A percentile compares a stretch with the other conserved stretches of the same genome.
phyloP scores from a whole-genome alignment of 2,329 filamentous ascomycete species.

The Alternaria viburni region DNA sequence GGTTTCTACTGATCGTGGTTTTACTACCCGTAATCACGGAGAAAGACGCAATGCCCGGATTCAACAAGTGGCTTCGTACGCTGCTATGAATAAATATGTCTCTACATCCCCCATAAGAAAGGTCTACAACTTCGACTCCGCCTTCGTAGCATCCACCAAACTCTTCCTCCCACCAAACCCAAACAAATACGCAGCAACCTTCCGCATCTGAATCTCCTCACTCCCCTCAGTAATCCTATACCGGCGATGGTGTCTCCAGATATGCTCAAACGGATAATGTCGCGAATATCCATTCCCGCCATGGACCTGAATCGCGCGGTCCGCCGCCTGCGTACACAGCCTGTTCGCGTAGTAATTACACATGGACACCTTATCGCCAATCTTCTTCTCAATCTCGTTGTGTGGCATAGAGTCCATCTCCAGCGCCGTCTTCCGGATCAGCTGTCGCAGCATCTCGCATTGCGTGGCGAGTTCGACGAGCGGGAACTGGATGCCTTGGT shows the following conservation, averaged over 20 bases:
- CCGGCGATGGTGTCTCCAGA: slow-evolving; percentile 68
- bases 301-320: slow-evolving; percentile 67
- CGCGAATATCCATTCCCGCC: slow-evolving; percentile 66
- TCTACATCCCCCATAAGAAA: too few species aligned
- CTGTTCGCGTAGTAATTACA: slow-evolving; percentile 71
- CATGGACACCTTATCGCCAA: slow-evolving; percentile 69
- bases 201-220: slow-evolving; percentile 72
- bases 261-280: slow-evolving; percentile 68
- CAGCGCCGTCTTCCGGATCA: slow-evolving; percentile 66
- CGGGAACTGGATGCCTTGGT: slow-evolving; percentile 70
- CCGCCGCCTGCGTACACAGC: slow-evolving; percentile 65
- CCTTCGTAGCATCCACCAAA: slow-evolving; percentile 39
- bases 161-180: slow-evolving; percentile 58
- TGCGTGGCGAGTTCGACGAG: slow-evolving; percentile 68
- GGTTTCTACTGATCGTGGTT: slow-evolving; percentile 5
- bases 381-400: slow-evolving; percentile 61
- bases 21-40: slow-evolving; percentile 10
- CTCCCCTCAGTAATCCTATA: slow-evolving; percentile 70
- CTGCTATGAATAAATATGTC: background rate
- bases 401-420: slow-evolving; percentile 66
- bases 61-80: slow-evolving; percentile 19
- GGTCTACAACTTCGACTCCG: slow-evolving; percentile 37
- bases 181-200: slow-evolving; percentile 66
- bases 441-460: slow-evolving; percentile 65
- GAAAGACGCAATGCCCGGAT: slow-evolving; percentile 10